Conservation (phyloP, 192 early-diverging fungal species). For the Haplosporangium gracile region DNA sequence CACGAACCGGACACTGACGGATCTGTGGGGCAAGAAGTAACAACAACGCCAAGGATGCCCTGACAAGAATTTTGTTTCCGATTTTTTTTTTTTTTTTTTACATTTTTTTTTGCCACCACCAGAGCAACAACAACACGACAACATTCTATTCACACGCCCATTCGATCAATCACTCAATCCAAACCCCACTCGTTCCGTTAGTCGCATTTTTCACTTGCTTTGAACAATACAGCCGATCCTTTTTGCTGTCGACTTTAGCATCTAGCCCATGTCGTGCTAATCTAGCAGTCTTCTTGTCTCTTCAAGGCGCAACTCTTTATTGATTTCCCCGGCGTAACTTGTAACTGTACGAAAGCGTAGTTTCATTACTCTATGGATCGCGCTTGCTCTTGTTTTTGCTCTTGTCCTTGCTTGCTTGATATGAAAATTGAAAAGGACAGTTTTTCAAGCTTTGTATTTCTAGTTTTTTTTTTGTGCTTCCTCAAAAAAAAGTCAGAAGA, state of each 20-base stretch:
- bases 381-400: too few species aligned
- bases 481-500: too few species aligned
- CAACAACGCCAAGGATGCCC: background rate
- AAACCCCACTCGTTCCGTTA: background rate
- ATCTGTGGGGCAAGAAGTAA: background rate
- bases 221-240: background rate
- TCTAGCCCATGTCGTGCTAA: background rate
- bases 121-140: background rate
- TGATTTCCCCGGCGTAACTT: too few species aligned
- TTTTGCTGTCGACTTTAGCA: background rate
- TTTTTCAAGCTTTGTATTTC: too few species aligned
- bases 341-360: too few species aligned
- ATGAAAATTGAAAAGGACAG: too few species aligned
- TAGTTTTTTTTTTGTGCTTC: too few species aligned
- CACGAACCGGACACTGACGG: background rate
- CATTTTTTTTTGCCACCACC: background rate
- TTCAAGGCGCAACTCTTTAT: too few species aligned
- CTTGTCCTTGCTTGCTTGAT: too few species aligned
- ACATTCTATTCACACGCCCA: background rate
- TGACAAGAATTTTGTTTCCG: background rate
- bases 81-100: slow-evolving; percentile 4
- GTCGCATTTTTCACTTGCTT: background rate
- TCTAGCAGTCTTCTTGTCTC: too few species aligned
- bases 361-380: too few species aligned
- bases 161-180: background rate